Base-by-base conservation (phyloP, 176 grass and related monocot genomes). In the Urochloa ruziziensis region DNA sequence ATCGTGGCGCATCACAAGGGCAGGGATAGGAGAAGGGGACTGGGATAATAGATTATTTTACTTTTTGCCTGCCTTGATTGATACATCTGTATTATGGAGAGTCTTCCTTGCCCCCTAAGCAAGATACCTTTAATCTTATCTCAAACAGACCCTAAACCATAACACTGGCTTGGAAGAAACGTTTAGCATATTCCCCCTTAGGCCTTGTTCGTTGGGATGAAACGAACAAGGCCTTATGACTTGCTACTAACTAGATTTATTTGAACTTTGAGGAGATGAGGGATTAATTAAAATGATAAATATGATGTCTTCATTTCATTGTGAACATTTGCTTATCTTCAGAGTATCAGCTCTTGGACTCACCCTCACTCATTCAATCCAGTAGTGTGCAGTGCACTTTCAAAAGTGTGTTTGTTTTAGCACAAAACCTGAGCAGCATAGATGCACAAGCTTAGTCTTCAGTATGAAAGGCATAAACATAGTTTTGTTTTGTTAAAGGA, bases 291-390 rank as follows among this genome's bases (percentile, higher is more conserved):
- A 43, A 70, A 62, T 67, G 42, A 48, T 68, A 46, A 70, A 62
- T 68, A 32, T 47, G 54, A 89, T 10, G 18, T 30, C 9, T 77
- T 7, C 21, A 13, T 70, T 57, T 66, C 47, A 27, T 80, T 67
- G 13, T 40, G 14, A 39, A 37, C 3, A 69, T 54, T 54, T 70
- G 64, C 49, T 74, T 58, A 14, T 80, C 19, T 52, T 61, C 62
- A 82, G n/a, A 67, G 51, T 47, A 36, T 28, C 58, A 56, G 15
- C 42, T 88, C 10, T 46, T 88, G 40, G 6, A n/a, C n/a, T n/a
- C n/a, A n/a, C n/a, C n/a, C n/a, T n/a, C 60, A 33, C 24, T 84
- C 56, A 62, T 74, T 84, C 48, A 67, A 51, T 67, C 56, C 28
- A 84, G 33, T 49, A 67, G 67, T 75, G 29, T 36, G 54, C 58